Percentiles rank a stretch among this genome's conserved stretches.
phyloP scores from a whole-genome alignment of 345 rosid genomes.

The Pistacia atlantica region DNA sequence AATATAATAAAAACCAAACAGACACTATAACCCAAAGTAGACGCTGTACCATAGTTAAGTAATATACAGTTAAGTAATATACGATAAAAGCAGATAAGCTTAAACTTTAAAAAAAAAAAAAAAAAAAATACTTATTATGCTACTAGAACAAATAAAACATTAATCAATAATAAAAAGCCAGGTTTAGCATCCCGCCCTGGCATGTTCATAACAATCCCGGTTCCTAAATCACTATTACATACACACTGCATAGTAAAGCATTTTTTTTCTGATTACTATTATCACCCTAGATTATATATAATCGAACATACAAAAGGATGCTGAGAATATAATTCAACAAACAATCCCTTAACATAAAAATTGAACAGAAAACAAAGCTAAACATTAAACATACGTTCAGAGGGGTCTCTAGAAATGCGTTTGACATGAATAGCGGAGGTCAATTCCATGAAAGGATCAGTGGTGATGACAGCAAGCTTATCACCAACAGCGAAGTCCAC shows the following conservation, averaged over 20 bases:
- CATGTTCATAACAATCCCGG: neutral
- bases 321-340: too few relatives aligned
- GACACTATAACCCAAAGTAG: neutral
- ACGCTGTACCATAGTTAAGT: neutral
- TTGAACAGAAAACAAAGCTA: neutral
- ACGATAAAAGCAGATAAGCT: neutral
- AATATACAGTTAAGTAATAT: neutral
- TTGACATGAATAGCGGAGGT: conserved; percentile 90
- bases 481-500: conserved; percentile 88
- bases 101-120: neutral
- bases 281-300: neutral
- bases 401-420: conserved; percentile 63
- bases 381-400: conserved; percentile 56
- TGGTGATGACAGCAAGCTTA: conserved; percentile 84
- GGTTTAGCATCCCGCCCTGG: neutral
- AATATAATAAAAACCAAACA: neutral
- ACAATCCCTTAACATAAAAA: too few relatives aligned
- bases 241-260: neutral
- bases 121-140: neutral
- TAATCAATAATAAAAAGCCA: neutral
- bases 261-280: neutral
- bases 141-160: neutral
- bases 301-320: too few relatives aligned
- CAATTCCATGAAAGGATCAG: conserved; percentile 89
- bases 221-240: neutral